Evolutionary conservation across 73 alveolate genomes (phyloP), one percentile per base, ranked within the genome.

Genomic region (Blepharisma japonicum): DNA sequence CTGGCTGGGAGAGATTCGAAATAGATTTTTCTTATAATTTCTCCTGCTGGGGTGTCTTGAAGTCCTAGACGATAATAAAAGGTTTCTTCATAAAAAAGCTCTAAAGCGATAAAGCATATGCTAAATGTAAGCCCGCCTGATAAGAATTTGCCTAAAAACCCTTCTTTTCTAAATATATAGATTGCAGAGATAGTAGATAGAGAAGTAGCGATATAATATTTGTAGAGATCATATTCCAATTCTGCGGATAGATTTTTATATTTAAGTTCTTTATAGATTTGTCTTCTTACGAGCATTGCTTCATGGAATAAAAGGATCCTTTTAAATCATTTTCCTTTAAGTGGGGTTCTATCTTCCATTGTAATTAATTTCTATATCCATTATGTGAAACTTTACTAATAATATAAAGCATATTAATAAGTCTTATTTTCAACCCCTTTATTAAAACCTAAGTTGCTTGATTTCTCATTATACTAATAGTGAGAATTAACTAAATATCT

Each of bases 51-150:
- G 23, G 50, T 61, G 47, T 61, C 23, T 61, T 61, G 47, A 61
- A 61, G 74, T 14, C 74, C 74, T 2, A 8, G 39, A 5, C 18
- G 23, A 25, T 18, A 25, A 5, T 18, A 61, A 25, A 61, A 14
- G 11, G 38, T 61, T 25, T 61, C 49, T 61, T 61, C 74, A 61
- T 61, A 25, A 61, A 20, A 61, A 18, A 61, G 46, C 74, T 61
- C 47, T 18, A 61, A 39, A 25, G 14, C 2, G 39, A 5, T 8
- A 61, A 61, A 61, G 4, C 49, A 2, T 9, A 61, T n/a, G 23
- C 49, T 18, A 25, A 61, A 61, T 8, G 46, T 18, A 61, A n/a
- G 18, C 14, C 50, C 46, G 14, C 47, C 18, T 1, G 18, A 0
- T 61, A 61, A 8, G 74, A 61, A 61, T 11, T 25, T 14, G 47